Conservation (phyloP, 2,329 filamentous ascomycete species). For the Cladosporium sp. region DNA sequence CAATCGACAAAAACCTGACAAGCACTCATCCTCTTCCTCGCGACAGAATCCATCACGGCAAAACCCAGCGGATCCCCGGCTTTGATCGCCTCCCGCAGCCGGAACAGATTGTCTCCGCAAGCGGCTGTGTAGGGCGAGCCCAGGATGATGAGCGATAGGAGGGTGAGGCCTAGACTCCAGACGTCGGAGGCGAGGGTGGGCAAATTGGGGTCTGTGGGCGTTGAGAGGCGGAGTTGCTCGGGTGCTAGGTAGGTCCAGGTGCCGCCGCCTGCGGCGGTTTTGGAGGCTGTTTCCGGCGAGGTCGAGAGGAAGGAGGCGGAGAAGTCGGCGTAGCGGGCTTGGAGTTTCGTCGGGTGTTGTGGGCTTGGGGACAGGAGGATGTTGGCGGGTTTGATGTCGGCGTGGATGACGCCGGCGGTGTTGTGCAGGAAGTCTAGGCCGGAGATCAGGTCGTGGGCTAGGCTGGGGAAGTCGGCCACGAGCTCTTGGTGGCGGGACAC, state of each 20-base stretch:
- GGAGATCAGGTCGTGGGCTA: constrained; percentile 36
- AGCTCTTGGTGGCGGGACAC: constrained; percentile 33
- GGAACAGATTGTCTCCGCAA: constrained; percentile 35
- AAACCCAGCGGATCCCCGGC: constrained; percentile 38
- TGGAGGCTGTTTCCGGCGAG: constrained; percentile 14
- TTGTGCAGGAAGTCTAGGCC: constrained; percentile 40
- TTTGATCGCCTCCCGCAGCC: constrained; percentile 42
- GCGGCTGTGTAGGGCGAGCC: constrained; percentile 38
- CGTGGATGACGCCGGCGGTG: constrained; percentile 36
- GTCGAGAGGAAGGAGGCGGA: constrained; percentile 34
- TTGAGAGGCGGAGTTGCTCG: constrained; percentile 28
- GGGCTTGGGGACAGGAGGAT: constrained; percentile 34
- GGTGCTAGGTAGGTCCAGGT: constrained; percentile 46
- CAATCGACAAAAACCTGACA: constrained; percentile 34
- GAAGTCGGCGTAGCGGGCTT: constrained; percentile 40
- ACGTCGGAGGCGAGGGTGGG: constrained; percentile 37
- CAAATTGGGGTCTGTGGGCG: constrained; percentile 22
- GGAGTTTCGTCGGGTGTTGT: constrained; percentile 13
- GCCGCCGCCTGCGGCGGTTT: constrained; percentile 34
- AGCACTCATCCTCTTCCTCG: constrained; percentile 28
- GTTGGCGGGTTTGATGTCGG: constrained; percentile 47
- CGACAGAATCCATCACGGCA: constrained; percentile 33
- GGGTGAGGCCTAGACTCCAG: constrained; percentile 42
- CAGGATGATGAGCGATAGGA: constrained; percentile 41
- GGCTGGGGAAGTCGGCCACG: constrained; percentile 34